Percentiles rank a stretch among this genome's conserved stretches.
Conservation (phyloP, 2,329 filamentous ascomycete species). For the Fusarium sp. region DNA sequence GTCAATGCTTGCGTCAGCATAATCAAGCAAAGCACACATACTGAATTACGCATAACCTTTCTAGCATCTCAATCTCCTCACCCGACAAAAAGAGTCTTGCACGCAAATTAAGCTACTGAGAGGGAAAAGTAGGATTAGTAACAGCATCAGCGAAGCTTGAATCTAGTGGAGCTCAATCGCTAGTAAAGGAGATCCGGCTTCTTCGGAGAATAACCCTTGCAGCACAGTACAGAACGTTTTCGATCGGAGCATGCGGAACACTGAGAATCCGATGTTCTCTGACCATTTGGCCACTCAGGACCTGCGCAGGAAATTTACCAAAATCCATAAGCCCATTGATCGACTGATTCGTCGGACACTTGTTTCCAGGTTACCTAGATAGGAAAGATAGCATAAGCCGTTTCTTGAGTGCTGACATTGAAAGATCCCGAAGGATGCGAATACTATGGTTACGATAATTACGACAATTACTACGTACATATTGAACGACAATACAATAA, state of each 20-base stretch:
- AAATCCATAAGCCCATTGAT: conserved; percentile 28
- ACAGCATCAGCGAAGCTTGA: not conserved
- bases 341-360: conserved; percentile 23
- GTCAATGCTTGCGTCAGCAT: not conserved
- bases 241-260: conserved; percentile 34
- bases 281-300: not conserved
- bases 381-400: conserved; percentile 21
- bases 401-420: not conserved
- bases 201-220: conserved; percentile 37
- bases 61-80: not conserved
- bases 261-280: conserved; percentile 24
- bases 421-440: not conserved
- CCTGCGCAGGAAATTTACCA: conserved; percentile 4
- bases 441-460: conserved; percentile 3
- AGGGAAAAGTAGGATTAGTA: not conserved
- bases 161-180: conserved; percentile 13
- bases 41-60: not conserved
- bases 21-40: not conserved
- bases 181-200: conserved; percentile 34
- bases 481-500: not conserved
- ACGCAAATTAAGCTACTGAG: not conserved
- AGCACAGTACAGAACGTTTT: conserved; percentile 9
- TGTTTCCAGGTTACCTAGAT: conserved; percentile 21
- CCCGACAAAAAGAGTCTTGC: not conserved
- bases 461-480: not conserved